A percentile compares a stretch with the other conserved stretches of the same genome.
phyloP scores from a whole-genome alignment of 129 eudicot genomes.

The Flaveria ramosissima region DNA sequence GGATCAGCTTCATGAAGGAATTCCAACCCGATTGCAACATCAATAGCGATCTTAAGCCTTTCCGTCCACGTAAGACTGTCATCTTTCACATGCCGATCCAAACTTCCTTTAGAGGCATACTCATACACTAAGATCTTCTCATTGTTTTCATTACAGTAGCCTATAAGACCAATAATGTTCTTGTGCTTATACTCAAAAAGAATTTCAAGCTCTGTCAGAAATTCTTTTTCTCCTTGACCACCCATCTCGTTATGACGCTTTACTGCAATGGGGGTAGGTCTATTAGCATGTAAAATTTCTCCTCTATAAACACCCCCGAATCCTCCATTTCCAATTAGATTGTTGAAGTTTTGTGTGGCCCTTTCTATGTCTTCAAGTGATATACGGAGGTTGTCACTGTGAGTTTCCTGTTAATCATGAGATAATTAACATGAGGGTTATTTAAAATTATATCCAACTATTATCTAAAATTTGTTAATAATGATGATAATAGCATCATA shows the following conservation, averaged over 20 bases:
- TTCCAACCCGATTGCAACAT: background rate
- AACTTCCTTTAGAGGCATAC: conserved; percentile 4
- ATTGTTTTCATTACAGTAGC: background rate
- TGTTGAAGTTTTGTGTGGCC: background rate
- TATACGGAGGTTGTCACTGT: background rate
- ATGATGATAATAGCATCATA: no score
- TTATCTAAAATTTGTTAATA: background rate
- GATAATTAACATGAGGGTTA: background rate
- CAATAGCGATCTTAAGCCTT: background rate
- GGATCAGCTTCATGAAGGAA: background rate
- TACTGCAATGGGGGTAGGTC: background rate
- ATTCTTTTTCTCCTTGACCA: background rate
- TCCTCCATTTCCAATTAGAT: background rate
- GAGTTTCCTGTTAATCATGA: background rate
- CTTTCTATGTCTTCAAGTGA: background rate
- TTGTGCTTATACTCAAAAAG: conserved; percentile 6
- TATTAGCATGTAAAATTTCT: background rate
- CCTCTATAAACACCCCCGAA: background rate
- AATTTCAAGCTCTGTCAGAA: background rate
- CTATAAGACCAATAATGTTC: background rate
- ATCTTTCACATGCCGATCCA: background rate
- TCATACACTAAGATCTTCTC: background rate
- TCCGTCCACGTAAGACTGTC: background rate
- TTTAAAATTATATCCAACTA: background rate
- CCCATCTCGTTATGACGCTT: background rate